Evolutionary conservation across 2,329 filamentous ascomycete species (phyloP), one percentile per base, ranked within the genome.

Genomic region (Didymella pomorum): DNA sequence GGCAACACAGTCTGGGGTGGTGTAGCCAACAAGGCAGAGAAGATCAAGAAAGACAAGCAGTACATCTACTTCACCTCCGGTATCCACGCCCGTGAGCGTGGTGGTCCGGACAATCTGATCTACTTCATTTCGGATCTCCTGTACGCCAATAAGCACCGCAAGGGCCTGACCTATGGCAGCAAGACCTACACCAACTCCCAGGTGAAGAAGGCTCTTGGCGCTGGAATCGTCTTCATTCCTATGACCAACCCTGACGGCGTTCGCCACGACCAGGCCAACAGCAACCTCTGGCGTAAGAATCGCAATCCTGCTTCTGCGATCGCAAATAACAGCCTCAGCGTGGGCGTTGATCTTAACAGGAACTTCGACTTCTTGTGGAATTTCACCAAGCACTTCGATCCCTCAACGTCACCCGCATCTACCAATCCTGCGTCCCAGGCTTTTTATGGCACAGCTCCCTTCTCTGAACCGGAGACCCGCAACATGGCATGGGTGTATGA

Each of bases 41-140:
- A 77, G 46, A 72, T 72, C 18, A 75, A 76, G 46, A 76, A 76
- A 33, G 70, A 76, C 49, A 76, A 76, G 16, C 81, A 82, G 60
- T 78, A 81, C 37, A 79, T 85, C 26, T 84, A 83, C 68, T 76
- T 87, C 58, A 82, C 82, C 55, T 80, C 80, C 20, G 83, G 79
- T 14, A 82, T 86, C 28, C 85, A 87, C 62, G 83, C 85, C 4
- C 81, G 85, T 20, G 85, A 87, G 72, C 81, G 85, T 18, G 85
- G 84, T n/a, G 82, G 81, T 0, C 79, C 84, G 0, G 85, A 87
- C 67, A 79, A 83, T 58, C 75, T 87, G 10, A 74, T 87, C 42
- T 86, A 86, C 75, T 87, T 86, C 71, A 75, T 86, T 37, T 76
- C 82, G 0, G 85, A 87, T 67, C 77, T 87, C 8, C 78, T 87